Conservation (phyloP, 2,329 filamentous ascomycete species). For the Penicillium sp. region DNA sequence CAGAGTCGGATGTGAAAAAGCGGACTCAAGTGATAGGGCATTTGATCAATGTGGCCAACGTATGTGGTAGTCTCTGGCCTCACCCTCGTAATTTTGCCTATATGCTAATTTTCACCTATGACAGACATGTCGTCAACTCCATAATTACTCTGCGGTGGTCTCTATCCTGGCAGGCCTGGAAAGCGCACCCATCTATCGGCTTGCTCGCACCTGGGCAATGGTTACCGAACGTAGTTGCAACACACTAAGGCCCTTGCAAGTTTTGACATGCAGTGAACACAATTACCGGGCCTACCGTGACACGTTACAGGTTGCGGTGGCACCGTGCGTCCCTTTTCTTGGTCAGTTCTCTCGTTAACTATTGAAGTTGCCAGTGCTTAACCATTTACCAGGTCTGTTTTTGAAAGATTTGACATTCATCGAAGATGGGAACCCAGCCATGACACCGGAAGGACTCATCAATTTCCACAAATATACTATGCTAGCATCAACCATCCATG, state of each 20-base stretch:
- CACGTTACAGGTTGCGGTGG: conserved; percentile 73
- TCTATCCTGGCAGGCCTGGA: conserved; percentile 89
- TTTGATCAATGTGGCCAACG: conserved; percentile 84
- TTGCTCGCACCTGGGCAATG: conserved; percentile 84
- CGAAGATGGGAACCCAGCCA: conserved; percentile 85
- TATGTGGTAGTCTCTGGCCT: conserved; percentile 31
- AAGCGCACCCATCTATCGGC: conserved; percentile 80
- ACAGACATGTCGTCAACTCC: conserved; percentile 76
- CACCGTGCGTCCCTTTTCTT: conserved; percentile 92
- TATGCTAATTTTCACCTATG: background rate
- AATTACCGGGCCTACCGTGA: conserved; percentile 60
- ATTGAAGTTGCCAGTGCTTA: background rate
- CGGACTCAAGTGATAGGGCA: conserved; percentile 91
- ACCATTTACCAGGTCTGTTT: conserved; percentile 61
- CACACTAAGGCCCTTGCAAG: conserved; percentile 73
- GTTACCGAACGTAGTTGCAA: conserved; percentile 70
- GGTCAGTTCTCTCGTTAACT: conserved; percentile 46
- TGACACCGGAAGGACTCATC: conserved; percentile 86
- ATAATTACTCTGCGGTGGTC: conserved; percentile 91
- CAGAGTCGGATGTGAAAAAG: conserved; percentile 82
- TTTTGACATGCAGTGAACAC: conserved; percentile 83
- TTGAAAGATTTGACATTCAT: conserved; percentile 92
- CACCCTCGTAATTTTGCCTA: background rate
- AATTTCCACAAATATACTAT: conserved; percentile 20
- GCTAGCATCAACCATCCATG: conserved; percentile 16